phyloP scores from a whole-genome alignment of 1,284 basidiomycete genomes.

The Naganishia liquefaciens region DNA sequence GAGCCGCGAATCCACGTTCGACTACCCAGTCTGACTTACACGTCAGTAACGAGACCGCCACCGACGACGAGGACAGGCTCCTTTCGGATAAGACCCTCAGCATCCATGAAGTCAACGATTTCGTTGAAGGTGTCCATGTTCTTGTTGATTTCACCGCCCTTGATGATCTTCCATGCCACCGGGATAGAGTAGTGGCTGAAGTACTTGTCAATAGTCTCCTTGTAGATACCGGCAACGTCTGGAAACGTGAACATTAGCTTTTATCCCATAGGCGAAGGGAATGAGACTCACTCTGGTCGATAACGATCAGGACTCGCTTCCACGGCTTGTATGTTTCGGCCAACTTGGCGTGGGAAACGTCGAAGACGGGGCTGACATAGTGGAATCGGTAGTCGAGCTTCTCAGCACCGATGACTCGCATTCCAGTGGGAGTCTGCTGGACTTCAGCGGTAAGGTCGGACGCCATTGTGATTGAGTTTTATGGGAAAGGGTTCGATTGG shows the following conservation, averaged over 20 bases:
- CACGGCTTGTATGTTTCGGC: slow-evolving; percentile 55
- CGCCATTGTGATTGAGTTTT: slow-evolving; percentile 38
- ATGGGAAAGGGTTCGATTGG: neutral
- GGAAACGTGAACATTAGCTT: neutral
- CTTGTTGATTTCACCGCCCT: slow-evolving; percentile 57
- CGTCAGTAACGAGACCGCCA: slow-evolving; percentile 55
- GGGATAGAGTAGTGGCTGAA: slow-evolving; percentile 53
- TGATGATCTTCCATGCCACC: slow-evolving; percentile 55
- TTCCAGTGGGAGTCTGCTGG: slow-evolving; percentile 42
- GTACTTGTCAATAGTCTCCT: slow-evolving; percentile 46
- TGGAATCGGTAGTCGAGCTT: slow-evolving; percentile 53
- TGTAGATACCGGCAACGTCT: slow-evolving; percentile 46
- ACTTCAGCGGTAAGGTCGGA: slow-evolving; percentile 55
- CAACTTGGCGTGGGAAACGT: slow-evolving; percentile 52
- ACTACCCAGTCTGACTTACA: slow-evolving; percentile 17
- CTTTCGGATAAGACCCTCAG: slow-evolving; percentile 56
- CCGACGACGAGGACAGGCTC: slow-evolving; percentile 56
- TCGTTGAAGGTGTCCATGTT: slow-evolving; percentile 50
- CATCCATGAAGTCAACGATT: slow-evolving; percentile 56
- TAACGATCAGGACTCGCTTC: slow-evolving; percentile 54
- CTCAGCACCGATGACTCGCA: slow-evolving; percentile 47
- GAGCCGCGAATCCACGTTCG: neutral
- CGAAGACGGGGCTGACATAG: slow-evolving; percentile 55
- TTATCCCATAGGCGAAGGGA: too few relatives aligned
- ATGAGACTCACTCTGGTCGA: slow-evolving; percentile 52